Evolutionary conservation across 139 green algal species (phyloP), one percentile per base, ranked within the genome.

Genomic region (Edaphochlamys debaryana): DNA sequence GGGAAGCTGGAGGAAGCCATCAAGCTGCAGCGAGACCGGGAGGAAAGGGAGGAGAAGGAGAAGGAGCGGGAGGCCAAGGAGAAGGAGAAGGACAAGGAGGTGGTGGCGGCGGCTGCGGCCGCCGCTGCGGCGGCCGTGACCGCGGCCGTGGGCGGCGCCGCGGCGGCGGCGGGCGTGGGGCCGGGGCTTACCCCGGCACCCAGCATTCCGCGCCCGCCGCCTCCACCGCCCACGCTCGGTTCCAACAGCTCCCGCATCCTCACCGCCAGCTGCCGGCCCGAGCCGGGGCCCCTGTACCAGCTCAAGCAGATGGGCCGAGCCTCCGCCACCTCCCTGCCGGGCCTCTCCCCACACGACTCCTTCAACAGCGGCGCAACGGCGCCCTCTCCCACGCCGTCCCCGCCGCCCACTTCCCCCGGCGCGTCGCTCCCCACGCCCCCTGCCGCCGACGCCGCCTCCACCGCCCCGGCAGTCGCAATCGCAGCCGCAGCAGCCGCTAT

Each of bases 221-320:
- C 17, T 34, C 71, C 70, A 19, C 45, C 38, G 9, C 38, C 67
- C 67, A 54, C 67, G 67, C 27, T 52, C 38, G 40, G 38, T 38
- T 25, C 67, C 3, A 29, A 23, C 72, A 68, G 2, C 52, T 37
- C 34, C 25, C 34, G 52, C 20, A 27, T 66, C 34, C 13, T 67
- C 34, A 79, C n/a, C 50, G 72, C 72, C 34, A 68, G 52, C 72
- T 58, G 42, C 42, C 72, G n/a, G 4, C 72, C 72, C 36, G 72
- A 79, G 36, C 72, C 72, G 11, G 72, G 72, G 9, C 72, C 72
- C 13, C 5, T 79, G 52, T 79, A 68, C 50, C 72, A 79, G 52
- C 45, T 79, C 0, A 37, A 37, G 32, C 52, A 79, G 22, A 37
- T 68, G 25, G 72, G 72, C 20, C 52, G 52, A 4, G 72, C 72